Evolutionary conservation across 2,329 filamentous ascomycete genomes (phyloP), one percentile per base, ranked within the genome.

Genomic region (Magnaporthales sp.): DNA sequence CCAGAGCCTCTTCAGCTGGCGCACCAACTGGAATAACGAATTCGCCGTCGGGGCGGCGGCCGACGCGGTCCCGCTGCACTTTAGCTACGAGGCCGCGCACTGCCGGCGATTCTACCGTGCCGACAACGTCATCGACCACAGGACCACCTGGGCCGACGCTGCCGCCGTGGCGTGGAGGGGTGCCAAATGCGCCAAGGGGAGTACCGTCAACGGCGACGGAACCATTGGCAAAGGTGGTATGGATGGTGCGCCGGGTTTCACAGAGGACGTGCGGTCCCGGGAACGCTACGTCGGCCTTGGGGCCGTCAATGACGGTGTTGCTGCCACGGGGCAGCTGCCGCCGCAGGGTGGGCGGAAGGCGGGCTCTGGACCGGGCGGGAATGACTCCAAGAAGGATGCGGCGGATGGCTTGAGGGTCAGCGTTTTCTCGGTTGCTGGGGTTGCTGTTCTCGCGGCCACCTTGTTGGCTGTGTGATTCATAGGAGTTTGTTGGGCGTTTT

Each of bases 61-160:
- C 24, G 63, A 58, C 46, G 63, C 71, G 70, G 70, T 76, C 2
- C 82, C 83, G 4, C 74, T 83, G 27, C 83, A 85, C 68, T 85
- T 79, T 67, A 73, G 81, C 1, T 78, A 79, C 67, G 80, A 84
- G 72, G 74, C 79, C 15, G 77, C 81, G 3, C 81, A 84, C 73
- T 85, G 83, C 73, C 78, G 83, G 9, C 79, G 84, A n/a, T 84
- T 79, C 75, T 84, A 81, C 75, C 83, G 81, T 1, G 76, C 78
- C 11, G 78, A 75, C 26, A 84, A 83, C 78, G 72, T 80, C 62
- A 75, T 74, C 10, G 79, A 83, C 68, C 76, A 81, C 51, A 76
- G 75, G 9, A 78, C 78, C 26, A 73, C 80, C 26, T 85, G 83
- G 83, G 79, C 80, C 70, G 76, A 77, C 8, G 77, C 78, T 2